Conservation (phyloP, 176 grass and related monocot species). For the Elaeis guineensis region DNA sequence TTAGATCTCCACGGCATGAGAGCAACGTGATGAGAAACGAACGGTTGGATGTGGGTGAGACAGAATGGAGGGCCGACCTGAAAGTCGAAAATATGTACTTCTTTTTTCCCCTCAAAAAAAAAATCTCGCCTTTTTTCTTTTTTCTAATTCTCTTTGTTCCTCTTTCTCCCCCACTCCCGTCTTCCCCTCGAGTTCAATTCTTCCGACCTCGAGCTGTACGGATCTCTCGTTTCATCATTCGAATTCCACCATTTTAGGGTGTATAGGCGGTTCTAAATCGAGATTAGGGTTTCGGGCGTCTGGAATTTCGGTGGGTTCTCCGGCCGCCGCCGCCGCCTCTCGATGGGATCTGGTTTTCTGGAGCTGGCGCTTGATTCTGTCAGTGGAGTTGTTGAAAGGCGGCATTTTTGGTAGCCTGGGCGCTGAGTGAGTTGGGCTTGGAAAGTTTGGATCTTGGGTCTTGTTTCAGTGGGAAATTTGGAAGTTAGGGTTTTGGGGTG, state of each 20-base stretch:
- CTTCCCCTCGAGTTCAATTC: neutral
- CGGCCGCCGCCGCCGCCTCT: too few relatives aligned
- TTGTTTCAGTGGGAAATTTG: neutral
- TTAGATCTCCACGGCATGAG: too few relatives aligned
- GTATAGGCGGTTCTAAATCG: neutral
- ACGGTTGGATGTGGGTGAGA: too few relatives aligned
- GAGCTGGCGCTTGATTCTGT: too few relatives aligned
- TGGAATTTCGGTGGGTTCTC: too few relatives aligned
- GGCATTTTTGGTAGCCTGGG: neutral
- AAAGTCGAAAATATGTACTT: neutral
- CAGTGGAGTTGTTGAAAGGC: neutral
- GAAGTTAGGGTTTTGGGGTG: slow-evolving; percentile 5
- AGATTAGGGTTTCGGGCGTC: too few relatives aligned
- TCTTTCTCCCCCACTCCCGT: neutral
- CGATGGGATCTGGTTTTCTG: too few relatives aligned
- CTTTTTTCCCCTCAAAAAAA: neutral
- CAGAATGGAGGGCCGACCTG: neutral
- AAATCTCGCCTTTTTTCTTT: neutral
- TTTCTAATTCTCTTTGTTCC: neutral
- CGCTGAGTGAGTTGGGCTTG: slow-evolving; percentile 19
- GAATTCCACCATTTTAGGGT: slow-evolving; percentile 20
- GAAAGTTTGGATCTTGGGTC: slow-evolving; percentile 15
- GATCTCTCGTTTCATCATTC: neutral
- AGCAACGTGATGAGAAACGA: too few relatives aligned
- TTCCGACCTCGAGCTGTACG: too few relatives aligned